These are phyloP conservation scores for Xeromyces bisporus DNA, from an alignment of 495 filamentous ascomycete genomes.

Conservation along the genomic window DNA sequence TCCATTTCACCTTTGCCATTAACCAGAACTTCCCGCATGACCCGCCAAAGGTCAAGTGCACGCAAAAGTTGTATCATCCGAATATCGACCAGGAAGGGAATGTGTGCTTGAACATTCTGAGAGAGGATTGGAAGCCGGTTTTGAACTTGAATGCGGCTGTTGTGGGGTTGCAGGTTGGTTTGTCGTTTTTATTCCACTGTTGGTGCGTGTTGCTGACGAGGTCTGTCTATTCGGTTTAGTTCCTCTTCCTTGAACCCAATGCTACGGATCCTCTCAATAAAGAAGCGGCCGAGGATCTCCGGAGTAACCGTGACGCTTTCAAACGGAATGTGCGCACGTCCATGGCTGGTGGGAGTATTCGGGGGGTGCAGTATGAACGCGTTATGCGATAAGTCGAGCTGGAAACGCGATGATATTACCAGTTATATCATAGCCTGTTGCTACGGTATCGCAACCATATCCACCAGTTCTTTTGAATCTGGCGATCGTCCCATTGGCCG, in stretches of 20 bases:
- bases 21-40: constrained; percentile 94
- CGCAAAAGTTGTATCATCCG: constrained; percentile 96
- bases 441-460: no score
- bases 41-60: constrained; percentile 94
- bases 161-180: constrained; percentile 68
- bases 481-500: no score
- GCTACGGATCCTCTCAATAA: constrained; percentile 95
- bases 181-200: not conserved
- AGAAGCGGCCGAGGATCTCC: constrained; percentile 86
- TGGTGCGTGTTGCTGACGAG: not conserved
- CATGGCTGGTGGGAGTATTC: constrained; percentile 71
- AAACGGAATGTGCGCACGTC: constrained; percentile 72
- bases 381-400: constrained; percentile 39
- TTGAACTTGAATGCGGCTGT: constrained; percentile 93
- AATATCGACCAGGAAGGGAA: constrained; percentile 98
- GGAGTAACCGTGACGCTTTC: constrained; percentile 67
- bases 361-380: constrained; percentile 52
- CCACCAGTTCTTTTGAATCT: no score
- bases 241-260: constrained; percentile 94
- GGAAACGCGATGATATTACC: no score
- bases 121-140: constrained; percentile 98
- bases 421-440: no score
- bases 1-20: constrained; percentile 83
- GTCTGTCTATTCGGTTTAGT: constrained; percentile 32
- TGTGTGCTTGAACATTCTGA: constrained; percentile 88